A percentile compares a stretch with the other conserved stretches of the same genome.
These are phyloP conservation scores for Hyphopichia burtonii DNA, from an alignment of 1,139 yeast genomes.

Conservation along the genomic window DNA sequence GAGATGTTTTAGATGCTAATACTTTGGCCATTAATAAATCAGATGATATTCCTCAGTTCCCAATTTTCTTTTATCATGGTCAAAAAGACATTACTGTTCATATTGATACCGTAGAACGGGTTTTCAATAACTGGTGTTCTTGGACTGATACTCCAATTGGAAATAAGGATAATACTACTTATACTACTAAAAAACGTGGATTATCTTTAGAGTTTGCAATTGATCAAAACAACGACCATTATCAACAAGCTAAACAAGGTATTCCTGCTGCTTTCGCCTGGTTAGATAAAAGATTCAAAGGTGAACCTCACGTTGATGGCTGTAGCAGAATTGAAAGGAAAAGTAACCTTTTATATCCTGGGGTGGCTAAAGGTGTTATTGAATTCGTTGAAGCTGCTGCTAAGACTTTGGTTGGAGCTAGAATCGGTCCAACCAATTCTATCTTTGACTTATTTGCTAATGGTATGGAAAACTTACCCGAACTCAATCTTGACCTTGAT, in stretches of 20 bases:
- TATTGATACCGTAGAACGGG: slow-evolving; percentile 6
- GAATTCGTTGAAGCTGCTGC: slow-evolving; percentile 4
- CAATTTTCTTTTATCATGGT: slow-evolving; percentile 11
- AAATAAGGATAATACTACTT: not conserved
- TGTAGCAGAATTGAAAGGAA: slow-evolving; percentile 13
- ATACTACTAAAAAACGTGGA: slow-evolving; percentile 9
- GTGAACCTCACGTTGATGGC: slow-evolving; percentile 2
- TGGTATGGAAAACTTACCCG: not conserved
- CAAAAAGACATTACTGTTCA: slow-evolving; percentile 8
- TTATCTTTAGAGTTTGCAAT: slow-evolving; percentile 8
- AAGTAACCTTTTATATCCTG: slow-evolving; percentile 26
- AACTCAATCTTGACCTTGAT: not conserved
- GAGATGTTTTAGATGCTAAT: slow-evolving; percentile 12
- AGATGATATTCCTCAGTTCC: slow-evolving; percentile 9
- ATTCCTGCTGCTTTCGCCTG: slow-evolving; percentile 12
- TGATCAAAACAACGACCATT: slow-evolving; percentile 6
- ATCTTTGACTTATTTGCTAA: not conserved
- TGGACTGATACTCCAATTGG: slow-evolving; percentile 4
- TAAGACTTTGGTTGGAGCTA: slow-evolving; percentile 5
- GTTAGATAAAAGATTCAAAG: slow-evolving; percentile 9
- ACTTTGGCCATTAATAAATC: slow-evolving; percentile 4
- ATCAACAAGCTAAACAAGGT: slow-evolving; percentile 9
- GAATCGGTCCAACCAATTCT: slow-evolving; percentile 1
- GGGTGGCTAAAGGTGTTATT: slow-evolving; percentile 8
- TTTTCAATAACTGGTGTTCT: slow-evolving; percentile 7